Base-by-base conservation (phyloP, 2,329 filamentous ascomycete species). In the Colletotrichum aenigma region DNA sequence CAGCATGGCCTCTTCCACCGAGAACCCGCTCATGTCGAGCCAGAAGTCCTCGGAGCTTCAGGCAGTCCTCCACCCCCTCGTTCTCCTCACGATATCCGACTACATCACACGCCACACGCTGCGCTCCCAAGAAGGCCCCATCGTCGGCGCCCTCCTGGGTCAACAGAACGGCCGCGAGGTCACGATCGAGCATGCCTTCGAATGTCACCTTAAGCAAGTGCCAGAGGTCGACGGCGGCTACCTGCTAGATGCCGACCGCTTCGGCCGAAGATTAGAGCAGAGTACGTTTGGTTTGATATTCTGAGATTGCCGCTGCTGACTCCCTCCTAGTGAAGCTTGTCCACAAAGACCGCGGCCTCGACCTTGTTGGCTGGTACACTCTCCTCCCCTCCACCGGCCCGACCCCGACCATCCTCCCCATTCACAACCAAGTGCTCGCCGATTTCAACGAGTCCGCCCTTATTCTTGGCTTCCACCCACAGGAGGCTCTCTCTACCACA, bases 11-110 rank as follows among this genome's bases (percentile, higher is more conserved):
- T 84, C 87, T 76, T 78, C 83, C 75, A 78, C 76, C 75, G 70
- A 78, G 78, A 93, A 92, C 79, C 87, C 92, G 69, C 88, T 95
- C 77, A 83, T 95, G 62, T 94, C 93, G 7, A 89, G 88, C 74
- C 89, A 92, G 81, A 94, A 92, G 84, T 89, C 92, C 79, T 90
- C 91, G 56, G 95, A 97, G 84, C 91, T 97, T 60, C 93, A 95
- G 78, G 92, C 96, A 71, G 92, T 96, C 80, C 92, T 99, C 21
- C 97, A 99, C 82, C 97, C 97, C 30, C 93, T 99, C 65, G 96
- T 98, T 68, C 94, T 98, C 79, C 94, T 99, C 86, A 97, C 94
- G 78, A 97, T 99, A 81, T 98, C 96, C 79, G 97, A 99, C 85
- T 97, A 98, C 84, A 96, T 98, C 84, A 98, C 96, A 74, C 92